Percentiles rank a stretch among this genome's conserved stretches.
These are phyloP conservation scores for Wickerhamiella hasegawae DNA, from an alignment of 805 yeast species.

Conservation along the genomic window DNA sequence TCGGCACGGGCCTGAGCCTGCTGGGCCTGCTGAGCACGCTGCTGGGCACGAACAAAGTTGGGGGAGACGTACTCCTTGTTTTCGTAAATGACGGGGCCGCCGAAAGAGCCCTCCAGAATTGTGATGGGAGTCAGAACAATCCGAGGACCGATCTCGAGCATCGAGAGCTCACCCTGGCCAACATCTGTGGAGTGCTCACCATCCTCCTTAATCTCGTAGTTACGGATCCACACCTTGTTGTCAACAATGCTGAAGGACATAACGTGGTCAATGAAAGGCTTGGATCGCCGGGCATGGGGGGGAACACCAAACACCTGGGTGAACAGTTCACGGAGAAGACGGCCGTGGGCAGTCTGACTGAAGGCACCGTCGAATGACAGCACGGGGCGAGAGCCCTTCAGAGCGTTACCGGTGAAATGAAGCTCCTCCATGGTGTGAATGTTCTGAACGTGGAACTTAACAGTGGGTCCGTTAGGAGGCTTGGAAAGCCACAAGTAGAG, in stretches of 20 bases:
- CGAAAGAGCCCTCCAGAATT: slow-evolving; percentile 88
- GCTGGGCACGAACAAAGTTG: slow-evolving; percentile 82
- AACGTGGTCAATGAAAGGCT: slow-evolving; percentile 92
- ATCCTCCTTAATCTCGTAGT: slow-evolving; percentile 71
- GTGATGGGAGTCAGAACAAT: slow-evolving; percentile 84
- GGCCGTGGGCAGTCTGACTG: slow-evolving; percentile 50
- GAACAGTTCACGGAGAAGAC: slow-evolving; percentile 69
- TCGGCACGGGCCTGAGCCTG: slow-evolving; percentile 66
- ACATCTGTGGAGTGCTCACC: slow-evolving; percentile 25
- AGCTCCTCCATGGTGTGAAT: slow-evolving; percentile 91
- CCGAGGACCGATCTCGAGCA: slow-evolving; percentile 94
- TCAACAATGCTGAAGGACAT: slow-evolving; percentile 87
- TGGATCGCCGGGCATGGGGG: slow-evolving; percentile 76
- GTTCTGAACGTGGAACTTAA: slow-evolving; percentile 86
- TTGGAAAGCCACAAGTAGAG: slow-evolving; percentile 88
- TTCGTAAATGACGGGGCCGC: slow-evolving; percentile 95
- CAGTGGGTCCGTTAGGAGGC: slow-evolving; percentile 96
- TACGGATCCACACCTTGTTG: slow-evolving; percentile 88
- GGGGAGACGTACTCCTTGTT: slow-evolving; percentile 95
- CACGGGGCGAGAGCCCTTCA: slow-evolving; percentile 88
- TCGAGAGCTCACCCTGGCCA: slow-evolving; percentile 41
- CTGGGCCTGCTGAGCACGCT: slow-evolving; percentile 61
- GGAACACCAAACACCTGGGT: slow-evolving; percentile 87
- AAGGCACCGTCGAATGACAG: slow-evolving; percentile 76
- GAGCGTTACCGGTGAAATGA: slow-evolving; percentile 90